Base-by-base conservation (phyloP, 2,329 filamentous ascomycete species). In the Epichloe bromicola region DNA sequence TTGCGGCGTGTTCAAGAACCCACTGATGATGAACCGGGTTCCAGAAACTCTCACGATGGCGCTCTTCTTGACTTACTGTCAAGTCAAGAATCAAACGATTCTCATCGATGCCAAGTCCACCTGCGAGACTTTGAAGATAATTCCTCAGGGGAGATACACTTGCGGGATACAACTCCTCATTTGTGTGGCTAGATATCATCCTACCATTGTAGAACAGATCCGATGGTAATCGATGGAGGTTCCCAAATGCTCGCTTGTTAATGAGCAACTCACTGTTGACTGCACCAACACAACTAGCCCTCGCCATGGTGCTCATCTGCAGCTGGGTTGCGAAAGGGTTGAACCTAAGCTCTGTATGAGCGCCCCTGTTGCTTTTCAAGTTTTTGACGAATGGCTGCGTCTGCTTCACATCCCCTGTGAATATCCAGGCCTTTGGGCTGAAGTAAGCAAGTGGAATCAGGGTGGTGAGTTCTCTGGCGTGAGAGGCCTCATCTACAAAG, bases 401-500 rank as follows among this genome's bases (percentile, higher is more conserved):
- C 50, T 73, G 68, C 1, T 69, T 65, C n/a, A 69, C 66, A 38
- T 72, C 72, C 1, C 72, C 72, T 0, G 69, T 70, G 44, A 73
- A 67, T 2, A 75, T 69, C 70, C 71, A 74, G 0, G 63, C 67
- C 2, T 64, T 53, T 0, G 72, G 71, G 2, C 64, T 61, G 45
- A 68, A 74, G 30, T 65, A 69, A 0, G 71, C 70, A 19, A 75
- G 59, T 0, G 72, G 63, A 1, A 75, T 73, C 17, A 75, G 56
- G 0, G 68, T 69, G 0, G 72, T 73, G 0, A 74, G 59, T 55
- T 75, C 72, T 15, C 72, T 60, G 0, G 70, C 70, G 43, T 75
- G 72, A 0, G 71, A 68, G 0, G 70, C 68, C 63, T 94, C 88
- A 42, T 90, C 88, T 55, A 94, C 86, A 61, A 95, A 90, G 0